phyloP scores from a whole-genome alignment of 805 yeast species.

The Myxozyma lipomycoides region DNA sequence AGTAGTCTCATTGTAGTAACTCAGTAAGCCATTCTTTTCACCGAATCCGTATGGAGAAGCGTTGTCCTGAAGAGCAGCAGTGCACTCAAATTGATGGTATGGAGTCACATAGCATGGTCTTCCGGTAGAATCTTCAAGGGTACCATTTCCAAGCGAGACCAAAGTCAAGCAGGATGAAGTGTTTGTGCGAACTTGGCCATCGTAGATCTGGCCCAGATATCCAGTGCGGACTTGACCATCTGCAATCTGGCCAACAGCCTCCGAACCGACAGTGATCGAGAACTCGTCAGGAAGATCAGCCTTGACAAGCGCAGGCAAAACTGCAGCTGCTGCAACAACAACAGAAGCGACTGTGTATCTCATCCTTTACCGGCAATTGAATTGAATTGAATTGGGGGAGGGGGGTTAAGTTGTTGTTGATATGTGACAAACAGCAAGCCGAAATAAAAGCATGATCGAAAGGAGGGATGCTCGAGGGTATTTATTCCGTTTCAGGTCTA shows the following conservation, averaged over 20 bases:
- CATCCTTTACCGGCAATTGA: no score
- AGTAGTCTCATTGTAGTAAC: constrained; percentile 24
- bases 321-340: neutral
- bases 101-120: constrained; percentile 29
- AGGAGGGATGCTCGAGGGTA: no score
- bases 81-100: constrained; percentile 28
- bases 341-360: neutral
- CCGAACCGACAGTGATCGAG: neutral
- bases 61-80: constrained; percentile 25
- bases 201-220: constrained; percentile 26
- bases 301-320: neutral
- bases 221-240: constrained; percentile 27
- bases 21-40: constrained; percentile 12
- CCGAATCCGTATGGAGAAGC: constrained; percentile 28
- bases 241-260: constrained; percentile 19
- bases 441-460: no score
- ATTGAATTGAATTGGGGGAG: no score
- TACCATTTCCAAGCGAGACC: constrained; percentile 16
- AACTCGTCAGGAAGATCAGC: neutral
- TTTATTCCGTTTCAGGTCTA: no score
- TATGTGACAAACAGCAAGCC: no score
- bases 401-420: no score
- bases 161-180: constrained; percentile 20
- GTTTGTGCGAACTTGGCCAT: constrained; percentile 27
- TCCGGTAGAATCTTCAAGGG: constrained; percentile 24